Conservation (phyloP, 208 protist genomes). For the Wallacemonas sp. region DNA sequence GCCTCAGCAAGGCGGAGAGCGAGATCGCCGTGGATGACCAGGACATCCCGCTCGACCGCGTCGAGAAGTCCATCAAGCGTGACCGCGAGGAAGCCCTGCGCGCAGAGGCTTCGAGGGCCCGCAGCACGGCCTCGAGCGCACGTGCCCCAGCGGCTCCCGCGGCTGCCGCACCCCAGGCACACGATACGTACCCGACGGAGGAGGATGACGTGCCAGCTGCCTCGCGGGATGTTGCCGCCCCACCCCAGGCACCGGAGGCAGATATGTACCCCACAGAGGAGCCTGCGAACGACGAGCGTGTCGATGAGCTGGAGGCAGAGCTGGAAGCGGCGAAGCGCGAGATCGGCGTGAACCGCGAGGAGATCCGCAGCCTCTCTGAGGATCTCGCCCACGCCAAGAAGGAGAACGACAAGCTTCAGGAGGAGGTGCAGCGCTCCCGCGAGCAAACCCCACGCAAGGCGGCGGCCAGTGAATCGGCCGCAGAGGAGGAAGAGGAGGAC, state of each 20-base stretch:
- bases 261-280: background rate
- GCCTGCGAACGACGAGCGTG: slow-evolving; percentile 7
- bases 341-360: slow-evolving; percentile 15
- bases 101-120: background rate
- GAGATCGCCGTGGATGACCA: slow-evolving; percentile 13
- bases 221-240: too few species aligned
- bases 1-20: slow-evolving; percentile 7
- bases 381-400: slow-evolving; percentile 7
- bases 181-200: slow-evolving; percentile 4
- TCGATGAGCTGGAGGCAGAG: slow-evolving; percentile 4
- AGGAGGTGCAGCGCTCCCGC: background rate
- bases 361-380: slow-evolving; percentile 11
- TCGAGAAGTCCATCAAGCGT: slow-evolving; percentile 35
- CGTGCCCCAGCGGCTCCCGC: background rate
- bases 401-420: background rate
- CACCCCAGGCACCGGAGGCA: background rate
- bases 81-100: slow-evolving; percentile 21
- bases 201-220: too few species aligned
- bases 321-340: slow-evolving; percentile 16
- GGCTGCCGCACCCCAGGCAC: background rate
- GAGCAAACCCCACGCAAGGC: background rate
- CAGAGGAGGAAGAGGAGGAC: slow-evolving; percentile 3
- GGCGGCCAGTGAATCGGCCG: background rate
- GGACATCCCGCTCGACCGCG: slow-evolving; percentile 18
- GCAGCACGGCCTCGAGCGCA: background rate